phyloP scores from a whole-genome alignment of 495 filamentous ascomycete genomes.

The Penicillium simplicissimum region DNA sequence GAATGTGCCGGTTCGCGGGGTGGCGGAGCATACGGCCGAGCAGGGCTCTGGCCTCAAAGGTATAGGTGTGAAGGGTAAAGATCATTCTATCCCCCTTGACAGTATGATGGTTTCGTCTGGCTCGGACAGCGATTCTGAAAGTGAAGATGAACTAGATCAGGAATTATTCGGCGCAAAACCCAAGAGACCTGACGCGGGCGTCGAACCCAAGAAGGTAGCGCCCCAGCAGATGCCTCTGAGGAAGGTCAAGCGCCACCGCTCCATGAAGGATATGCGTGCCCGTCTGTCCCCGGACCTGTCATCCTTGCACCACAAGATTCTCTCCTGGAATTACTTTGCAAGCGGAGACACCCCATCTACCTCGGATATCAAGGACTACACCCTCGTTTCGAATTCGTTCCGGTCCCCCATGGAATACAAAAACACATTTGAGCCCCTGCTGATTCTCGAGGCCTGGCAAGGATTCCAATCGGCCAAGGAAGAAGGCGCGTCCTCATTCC shows the following conservation, averaged over 20 bases:
- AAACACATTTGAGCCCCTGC: conserved; percentile 82
- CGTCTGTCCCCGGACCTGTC: conserved; percentile 88
- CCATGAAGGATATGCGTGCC: conserved; percentile 89
- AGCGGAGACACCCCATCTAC: conserved; percentile 78
- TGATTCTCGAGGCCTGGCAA: conserved; percentile 95
- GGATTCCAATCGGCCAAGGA: conserved; percentile 87
- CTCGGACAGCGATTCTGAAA: conserved; percentile 74
- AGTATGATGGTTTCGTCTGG: conserved; percentile 84
- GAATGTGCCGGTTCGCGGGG: conserved; percentile 50
- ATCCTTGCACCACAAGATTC: conserved; percentile 76
- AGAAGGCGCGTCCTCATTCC: conserved; percentile 65
- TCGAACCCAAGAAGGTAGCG: conserved; percentile 55
- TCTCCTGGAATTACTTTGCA: conserved; percentile 93
- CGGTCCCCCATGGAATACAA: conserved; percentile 75
- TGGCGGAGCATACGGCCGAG: conserved; percentile 59
- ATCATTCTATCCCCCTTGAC: conserved; percentile 66
- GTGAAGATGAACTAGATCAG: conserved; percentile 64
- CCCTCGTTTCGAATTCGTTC: conserved; percentile 73
- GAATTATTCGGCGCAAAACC: conserved; percentile 57
- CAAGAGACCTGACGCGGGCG: conserved; percentile 48
- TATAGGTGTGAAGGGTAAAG: conserved; percentile 78
- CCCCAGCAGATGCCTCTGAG: conserved; percentile 68
- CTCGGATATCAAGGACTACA: conserved; percentile 66
- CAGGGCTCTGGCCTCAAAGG: conserved; percentile 78
- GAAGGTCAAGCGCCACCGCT: conserved; percentile 73